phyloP scores from a whole-genome alignment of 2,329 filamentous ascomycete genomes.

The Cladosporium velox region DNA sequence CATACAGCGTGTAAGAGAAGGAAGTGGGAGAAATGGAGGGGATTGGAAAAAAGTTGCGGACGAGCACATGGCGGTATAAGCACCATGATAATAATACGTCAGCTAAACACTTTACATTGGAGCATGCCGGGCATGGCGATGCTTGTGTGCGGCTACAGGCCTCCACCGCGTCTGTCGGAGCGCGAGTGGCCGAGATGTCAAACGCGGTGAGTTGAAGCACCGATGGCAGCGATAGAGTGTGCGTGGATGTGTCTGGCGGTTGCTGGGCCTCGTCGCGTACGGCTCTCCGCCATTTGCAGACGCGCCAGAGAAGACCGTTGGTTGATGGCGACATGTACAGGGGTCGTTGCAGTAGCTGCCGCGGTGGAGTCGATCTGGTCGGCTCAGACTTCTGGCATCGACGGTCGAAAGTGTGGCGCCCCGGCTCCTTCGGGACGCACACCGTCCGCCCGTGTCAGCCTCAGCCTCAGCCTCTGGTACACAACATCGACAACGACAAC shows the following conservation, averaged over 20 bases:
- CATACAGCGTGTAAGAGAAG: neutral
- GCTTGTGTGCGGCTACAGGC: constrained; percentile 1
- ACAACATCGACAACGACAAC: constrained; percentile 6
- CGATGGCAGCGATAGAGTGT: neutral
- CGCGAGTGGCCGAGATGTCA: neutral
- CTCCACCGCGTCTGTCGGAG: constrained; percentile 7
- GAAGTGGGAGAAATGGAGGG: neutral
- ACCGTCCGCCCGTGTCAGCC: neutral
- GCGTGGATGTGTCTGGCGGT: neutral
- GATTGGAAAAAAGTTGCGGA: neutral
- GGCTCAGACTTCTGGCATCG: constrained; percentile 15
- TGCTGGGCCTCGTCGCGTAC: neutral
- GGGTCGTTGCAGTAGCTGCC: constrained; percentile 2
- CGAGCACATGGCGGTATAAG: constrained; percentile 7
- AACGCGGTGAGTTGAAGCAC: constrained; percentile 6
- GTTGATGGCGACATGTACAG: constrained; percentile 17
- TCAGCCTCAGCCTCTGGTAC: neutral
- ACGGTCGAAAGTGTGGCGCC: neutral
- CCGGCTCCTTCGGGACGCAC: neutral
- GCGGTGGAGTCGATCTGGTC: constrained; percentile 2
- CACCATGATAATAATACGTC: constrained; percentile 12
- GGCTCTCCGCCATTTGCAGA: constrained; percentile 16
- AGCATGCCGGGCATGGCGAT: constrained; percentile 11
- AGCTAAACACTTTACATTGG: constrained; percentile 11
- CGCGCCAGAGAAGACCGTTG: neutral